Percentiles rank a stretch among this genome's conserved stretches.
phyloP scores from a whole-genome alignment of 805 yeast species.

The Ogataea minuta region DNA sequence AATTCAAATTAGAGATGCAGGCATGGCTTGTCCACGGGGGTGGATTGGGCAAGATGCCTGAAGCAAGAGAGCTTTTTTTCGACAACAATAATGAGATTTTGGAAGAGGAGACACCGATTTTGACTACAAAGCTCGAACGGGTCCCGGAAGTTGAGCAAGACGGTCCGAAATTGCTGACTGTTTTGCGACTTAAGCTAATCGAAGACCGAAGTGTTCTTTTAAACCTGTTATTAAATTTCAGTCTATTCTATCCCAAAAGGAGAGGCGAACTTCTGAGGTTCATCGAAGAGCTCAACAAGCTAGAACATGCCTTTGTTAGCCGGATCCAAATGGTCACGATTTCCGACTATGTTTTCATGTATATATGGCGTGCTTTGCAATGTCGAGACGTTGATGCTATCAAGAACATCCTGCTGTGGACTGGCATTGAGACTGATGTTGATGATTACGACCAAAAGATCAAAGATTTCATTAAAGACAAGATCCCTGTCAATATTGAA shows the following conservation, averaged over 20 bases:
- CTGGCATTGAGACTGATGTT: slow-evolving; percentile 5
- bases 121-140: slow-evolving; percentile 2
- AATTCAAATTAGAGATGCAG: slow-evolving; percentile 59
- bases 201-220: slow-evolving; percentile 1
- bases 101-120: not conserved
- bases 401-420: slow-evolving; percentile 7
- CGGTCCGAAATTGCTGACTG: slow-evolving; percentile 3
- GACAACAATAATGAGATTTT: slow-evolving; percentile 4
- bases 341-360: slow-evolving; percentile 23
- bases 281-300: slow-evolving; percentile 23
- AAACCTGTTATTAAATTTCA: slow-evolving; percentile 4
- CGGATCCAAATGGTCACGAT: slow-evolving; percentile 12
- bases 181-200: slow-evolving; percentile 3
- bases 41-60: slow-evolving; percentile 49
- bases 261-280: slow-evolving; percentile 22
- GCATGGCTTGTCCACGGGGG: slow-evolving; percentile 64
- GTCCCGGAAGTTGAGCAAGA: slow-evolving; percentile 7
- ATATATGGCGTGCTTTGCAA: slow-evolving; percentile 12
- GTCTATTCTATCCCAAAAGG: slow-evolving; percentile 9
- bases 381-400: slow-evolving; percentile 9
- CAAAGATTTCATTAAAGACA: slow-evolving; percentile 1
- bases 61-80: slow-evolving; percentile 55
- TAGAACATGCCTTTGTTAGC: slow-evolving; percentile 15
- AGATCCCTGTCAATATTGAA: not conserved
- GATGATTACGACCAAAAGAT: slow-evolving; percentile 3